Base-by-base conservation (phyloP, 2,329 filamentous ascomycete species). In the Scedosporium minutisporum region DNA sequence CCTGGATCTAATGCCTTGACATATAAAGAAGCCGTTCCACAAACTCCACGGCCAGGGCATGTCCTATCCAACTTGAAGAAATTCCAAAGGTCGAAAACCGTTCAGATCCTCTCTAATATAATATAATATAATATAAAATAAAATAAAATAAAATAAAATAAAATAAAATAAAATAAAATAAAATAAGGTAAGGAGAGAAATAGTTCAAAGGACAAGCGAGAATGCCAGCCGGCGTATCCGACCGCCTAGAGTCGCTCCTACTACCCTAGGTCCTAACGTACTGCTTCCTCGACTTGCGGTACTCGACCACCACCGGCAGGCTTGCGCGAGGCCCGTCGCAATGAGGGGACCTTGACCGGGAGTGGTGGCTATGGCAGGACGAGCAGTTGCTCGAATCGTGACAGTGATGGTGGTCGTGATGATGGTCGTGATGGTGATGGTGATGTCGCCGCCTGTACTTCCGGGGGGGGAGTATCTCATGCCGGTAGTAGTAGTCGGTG, bases 391-490 rank as follows among this genome's bases (percentile, higher is more conserved):
- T 10, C 67, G 76, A 21, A 69, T 74, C n/a, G 64, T 72, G 60
- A 71, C 70, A 46, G 69, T 77, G 3, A 61, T 72, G 14, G 66
- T 77, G n/a, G 68, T 72, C n/a, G 73, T 74, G 58, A 71, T 68
- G 23, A 74, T 73, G 4, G 69, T 76, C 67, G 74, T 77, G 65
- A 74, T 77, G 53, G 67, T 76, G 10, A 70, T 76, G 6, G 76
- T 75, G 0, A 70, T 73, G 3, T 75, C 76, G 42, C 70, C 68
- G 38, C 65, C 74, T 62, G 62, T 78, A 76, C 64, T 76, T 73
- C 51, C 58, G 53, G 62, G 72, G 65, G 73, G 69, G 74, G 83
- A 82, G 69, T 81, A 84, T 81, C 84, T 83, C 25, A 69, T 77
- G 70, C 60, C 65, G 6, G 9, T 44, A 62, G 25, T 41, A 21